Evolutionary conservation across 2,329 filamentous ascomycete species (phyloP).

Genomic region (Aspergillus thermomutatus): DNA sequence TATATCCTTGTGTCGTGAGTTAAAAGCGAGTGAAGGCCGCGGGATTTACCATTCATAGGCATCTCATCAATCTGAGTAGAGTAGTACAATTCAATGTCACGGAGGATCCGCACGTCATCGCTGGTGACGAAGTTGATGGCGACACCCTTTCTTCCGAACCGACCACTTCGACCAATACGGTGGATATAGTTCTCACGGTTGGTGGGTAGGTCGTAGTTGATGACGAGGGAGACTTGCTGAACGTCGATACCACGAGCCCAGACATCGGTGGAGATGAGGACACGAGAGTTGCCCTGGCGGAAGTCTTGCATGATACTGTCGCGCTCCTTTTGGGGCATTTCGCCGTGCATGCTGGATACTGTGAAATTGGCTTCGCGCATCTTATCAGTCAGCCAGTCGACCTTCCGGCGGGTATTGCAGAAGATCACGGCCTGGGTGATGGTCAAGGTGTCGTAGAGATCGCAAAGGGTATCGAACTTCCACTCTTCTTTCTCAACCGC

Average conservation of each 20-base stretch:
- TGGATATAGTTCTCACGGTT: slow-evolving; percentile 99
- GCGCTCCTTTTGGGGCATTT: slow-evolving; percentile 97
- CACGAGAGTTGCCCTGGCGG: slow-evolving; percentile 90
- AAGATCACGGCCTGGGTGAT: slow-evolving; percentile 99
- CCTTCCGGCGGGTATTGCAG: slow-evolving; percentile 98
- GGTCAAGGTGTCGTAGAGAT: slow-evolving; percentile 97
- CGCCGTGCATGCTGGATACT: slow-evolving; percentile 96
- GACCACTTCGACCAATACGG: slow-evolving; percentile 90
- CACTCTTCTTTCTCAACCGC: slow-evolving; percentile 99
- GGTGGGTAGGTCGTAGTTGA: slow-evolving; percentile 97
- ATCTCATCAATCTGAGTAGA: slow-evolving; percentile 97
- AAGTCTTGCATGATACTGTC: slow-evolving; percentile 99
- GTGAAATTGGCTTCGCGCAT: slow-evolving; percentile 99
- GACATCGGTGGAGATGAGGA: slow-evolving; percentile 95
- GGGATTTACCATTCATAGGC: slow-evolving; percentile 86
- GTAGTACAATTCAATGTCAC: slow-evolving; percentile 96
- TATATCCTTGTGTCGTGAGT: background rate
- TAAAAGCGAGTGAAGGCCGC: slow-evolving; percentile 15
- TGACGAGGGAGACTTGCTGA: slow-evolving; percentile 95
- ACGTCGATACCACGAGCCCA: slow-evolving; percentile 99
- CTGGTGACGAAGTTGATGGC: slow-evolving; percentile 99
- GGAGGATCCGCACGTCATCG: slow-evolving; percentile 93
- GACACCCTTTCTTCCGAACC: slow-evolving; percentile 96
- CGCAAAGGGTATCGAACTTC: slow-evolving; percentile 98
- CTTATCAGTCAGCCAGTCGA: slow-evolving; percentile 99